These are phyloP conservation scores for Thalassiosira hispida DNA, from an alignment of 352 stramenopile species.

Conservation along the genomic window DNA sequence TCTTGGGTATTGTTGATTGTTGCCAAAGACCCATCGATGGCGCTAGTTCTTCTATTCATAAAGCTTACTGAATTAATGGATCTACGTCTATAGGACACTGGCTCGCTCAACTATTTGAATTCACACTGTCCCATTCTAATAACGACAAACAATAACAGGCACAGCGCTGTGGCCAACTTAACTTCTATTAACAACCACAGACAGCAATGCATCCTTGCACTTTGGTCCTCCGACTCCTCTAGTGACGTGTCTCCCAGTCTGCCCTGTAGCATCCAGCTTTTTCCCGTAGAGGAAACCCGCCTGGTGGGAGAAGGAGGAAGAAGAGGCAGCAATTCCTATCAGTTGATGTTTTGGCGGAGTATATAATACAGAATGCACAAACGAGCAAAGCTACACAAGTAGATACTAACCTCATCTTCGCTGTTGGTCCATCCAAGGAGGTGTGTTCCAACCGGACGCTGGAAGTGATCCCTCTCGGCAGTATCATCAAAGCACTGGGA, in stretches of 20 bases:
- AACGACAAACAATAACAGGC: too few species aligned
- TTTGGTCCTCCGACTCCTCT: neutral
- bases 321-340: neutral
- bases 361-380: neutral
- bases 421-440: conserved; percentile 44
- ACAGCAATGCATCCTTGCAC: conserved; percentile 12
- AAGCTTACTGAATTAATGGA: too few species aligned
- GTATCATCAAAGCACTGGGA: conserved; percentile 61
- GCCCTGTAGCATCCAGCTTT: neutral
- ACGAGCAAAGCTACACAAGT: neutral
- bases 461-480: conserved; percentile 31
- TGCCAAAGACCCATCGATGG: too few species aligned
- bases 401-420: conserved; percentile 43
- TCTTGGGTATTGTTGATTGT: too few species aligned
- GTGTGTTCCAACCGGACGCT: conserved; percentile 38
- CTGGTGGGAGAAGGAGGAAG: conserved; percentile 6
- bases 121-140: too few species aligned
- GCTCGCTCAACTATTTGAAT: too few species aligned
- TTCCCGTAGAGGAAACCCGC: conserved; percentile 43
- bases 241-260: neutral
- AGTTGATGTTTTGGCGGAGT: too few species aligned
- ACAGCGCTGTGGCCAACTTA: too few species aligned
- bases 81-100: too few species aligned
- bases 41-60: too few species aligned
- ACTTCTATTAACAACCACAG: conserved; percentile 18